Evolutionary conservation across 129 eudicot species (phyloP).

Genomic region (Gnaphalium uliginosum): DNA sequence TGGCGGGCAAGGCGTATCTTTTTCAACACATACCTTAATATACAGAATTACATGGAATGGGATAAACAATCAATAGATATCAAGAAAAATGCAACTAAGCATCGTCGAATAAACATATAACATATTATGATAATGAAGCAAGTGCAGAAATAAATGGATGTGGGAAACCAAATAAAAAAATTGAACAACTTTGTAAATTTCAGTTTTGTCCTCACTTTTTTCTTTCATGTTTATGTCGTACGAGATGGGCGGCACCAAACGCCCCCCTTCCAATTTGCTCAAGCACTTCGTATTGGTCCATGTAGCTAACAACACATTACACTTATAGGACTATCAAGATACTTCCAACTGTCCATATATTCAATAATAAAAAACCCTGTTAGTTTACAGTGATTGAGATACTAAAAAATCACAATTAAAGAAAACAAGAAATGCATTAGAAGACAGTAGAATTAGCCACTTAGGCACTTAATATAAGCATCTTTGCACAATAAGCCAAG

Average conservation of each 20-base stretch:
- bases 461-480: constrained; percentile 17
- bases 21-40: constrained; percentile 88
- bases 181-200: not conserved
- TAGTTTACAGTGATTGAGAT: constrained; percentile 18
- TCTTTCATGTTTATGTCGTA: constrained; percentile 90
- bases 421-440: constrained; percentile 18
- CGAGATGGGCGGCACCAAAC: constrained; percentile 92
- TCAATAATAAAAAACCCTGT: constrained; percentile 2
- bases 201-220: constrained; percentile 68
- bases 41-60: constrained; percentile 30
- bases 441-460: constrained; percentile 18
- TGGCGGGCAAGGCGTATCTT: constrained; percentile 99
- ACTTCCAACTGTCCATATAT: constrained; percentile 29
- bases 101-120: constrained; percentile 15
- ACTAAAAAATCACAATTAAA: not conserved
- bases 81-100: constrained; percentile 23
- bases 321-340: constrained; percentile 23
- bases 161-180: not conserved
- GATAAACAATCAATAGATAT: constrained; percentile 29
- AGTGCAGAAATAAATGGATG: constrained; percentile 12
- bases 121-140: constrained; percentile 18
- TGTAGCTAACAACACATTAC: constrained; percentile 34
- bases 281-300: constrained; percentile 92
- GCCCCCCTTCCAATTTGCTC: constrained; percentile 98
- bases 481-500: constrained; percentile 12